Evolutionary conservation across 2,329 filamentous ascomycete species (phyloP), one percentile per base, ranked within the genome.

Genomic region (Cladophialophora yegresii): DNA sequence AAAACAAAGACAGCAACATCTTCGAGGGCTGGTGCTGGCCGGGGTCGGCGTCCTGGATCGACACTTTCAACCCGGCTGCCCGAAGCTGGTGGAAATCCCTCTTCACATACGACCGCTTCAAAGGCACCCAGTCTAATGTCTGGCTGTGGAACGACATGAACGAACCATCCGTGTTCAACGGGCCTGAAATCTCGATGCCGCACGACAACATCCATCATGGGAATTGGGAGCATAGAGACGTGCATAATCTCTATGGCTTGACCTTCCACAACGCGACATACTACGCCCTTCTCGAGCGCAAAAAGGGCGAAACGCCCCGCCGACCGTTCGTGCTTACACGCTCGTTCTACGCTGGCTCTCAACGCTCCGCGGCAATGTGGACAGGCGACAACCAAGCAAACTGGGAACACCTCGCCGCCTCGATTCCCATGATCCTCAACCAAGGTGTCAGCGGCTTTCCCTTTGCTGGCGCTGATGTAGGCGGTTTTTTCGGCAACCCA

Each of bases 71-170:
- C 75, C 93, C 93, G n/a, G 89, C 89, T 60, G 91, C 92, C 6
- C 86, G 90, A 60, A 86, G 90, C 67, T 99, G 95, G 95, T 99
- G 95, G 93, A 89, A 87, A 71, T 80, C 83, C 2, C 84, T 98
- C 10, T 98, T 96, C 84, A 89, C 90, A 72, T 98, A 96, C 70
- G 87, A 91, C 74, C 85, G 80, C 47, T 99, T 97, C 83, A 91
- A 91, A 77, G 93, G 92, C 54, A 92, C 92, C 1, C 84, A 89
- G 71, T 83, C 88, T 69, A 99, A 98, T 76, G 89, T 91, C 0
- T 97, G 92, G 77, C 87, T 99, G 72, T 99, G 95, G 95, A 99
- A 99, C 76, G 95, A 99, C 76, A 99, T 99, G 95, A 98, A 97
- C 75, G 95, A 99, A 80, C 95, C 95, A 0, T 98, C 95, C 0